phyloP scores from a whole-genome alignment of 805 yeast genomes.

The Candida dajiaensis region DNA sequence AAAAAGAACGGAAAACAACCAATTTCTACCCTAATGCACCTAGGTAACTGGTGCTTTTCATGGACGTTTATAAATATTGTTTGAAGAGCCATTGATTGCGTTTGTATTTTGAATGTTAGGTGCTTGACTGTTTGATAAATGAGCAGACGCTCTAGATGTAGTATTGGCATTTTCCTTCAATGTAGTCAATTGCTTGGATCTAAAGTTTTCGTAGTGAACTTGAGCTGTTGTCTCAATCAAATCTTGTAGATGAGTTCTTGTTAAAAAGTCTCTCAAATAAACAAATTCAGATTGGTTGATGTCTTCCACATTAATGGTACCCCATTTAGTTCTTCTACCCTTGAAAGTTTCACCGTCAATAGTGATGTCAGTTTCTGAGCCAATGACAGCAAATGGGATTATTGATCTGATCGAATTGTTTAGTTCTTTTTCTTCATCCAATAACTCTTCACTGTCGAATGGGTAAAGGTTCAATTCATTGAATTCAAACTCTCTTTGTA shows the following conservation, averaged over 20 bases:
- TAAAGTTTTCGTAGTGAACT: constrained; percentile 86
- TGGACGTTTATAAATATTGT: constrained; percentile 20
- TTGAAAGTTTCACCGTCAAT: constrained; percentile 76
- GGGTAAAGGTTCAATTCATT: constrained; percentile 81
- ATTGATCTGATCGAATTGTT: constrained; percentile 69
- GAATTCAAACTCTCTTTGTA: constrained; percentile 70
- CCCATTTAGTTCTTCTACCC: constrained; percentile 94
- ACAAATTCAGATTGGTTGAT: constrained; percentile 94
- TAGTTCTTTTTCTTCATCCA: constrained; percentile 66
- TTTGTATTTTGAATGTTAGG: constrained; percentile 7
- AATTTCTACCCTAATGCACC: not conserved
- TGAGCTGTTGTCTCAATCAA: constrained; percentile 87
- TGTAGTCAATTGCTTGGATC: constrained; percentile 90
- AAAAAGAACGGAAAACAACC: not conserved
- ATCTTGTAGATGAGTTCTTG: constrained; percentile 93
- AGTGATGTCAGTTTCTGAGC: constrained; percentile 74
- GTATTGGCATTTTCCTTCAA: constrained; percentile 78
- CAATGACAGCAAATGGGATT: constrained; percentile 92
- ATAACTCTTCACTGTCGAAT: constrained; percentile 61
- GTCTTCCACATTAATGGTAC: constrained; percentile 88
- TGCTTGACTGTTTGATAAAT: constrained; percentile 20
- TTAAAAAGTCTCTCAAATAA: constrained; percentile 86
- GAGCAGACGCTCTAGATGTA: constrained; percentile 31
- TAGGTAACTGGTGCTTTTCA: not conserved
- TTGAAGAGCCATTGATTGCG: constrained; percentile 10